phyloP scores from a whole-genome alignment of 805 yeast species.

The Metschnikowia lochheadii region DNA sequence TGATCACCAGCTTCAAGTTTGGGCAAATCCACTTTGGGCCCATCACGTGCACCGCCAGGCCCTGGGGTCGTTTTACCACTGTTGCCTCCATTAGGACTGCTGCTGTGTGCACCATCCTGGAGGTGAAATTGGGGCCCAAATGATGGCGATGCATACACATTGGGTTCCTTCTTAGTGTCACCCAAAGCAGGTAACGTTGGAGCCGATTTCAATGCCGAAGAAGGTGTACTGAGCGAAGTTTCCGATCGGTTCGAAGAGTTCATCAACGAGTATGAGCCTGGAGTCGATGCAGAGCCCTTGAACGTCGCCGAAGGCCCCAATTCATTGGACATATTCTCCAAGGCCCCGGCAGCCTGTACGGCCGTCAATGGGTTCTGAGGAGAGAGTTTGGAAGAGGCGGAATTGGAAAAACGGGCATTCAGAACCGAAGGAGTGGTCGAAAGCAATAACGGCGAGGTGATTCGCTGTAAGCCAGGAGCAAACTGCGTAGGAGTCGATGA shows the following conservation, averaged over 20 bases:
- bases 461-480: conserved; percentile 59
- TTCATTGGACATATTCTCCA: conserved; percentile 42
- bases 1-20: conserved; percentile 9
- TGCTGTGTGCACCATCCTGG: conserved; percentile 6
- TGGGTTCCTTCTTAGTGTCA: conserved; percentile 2
- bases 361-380: conserved; percentile 18
- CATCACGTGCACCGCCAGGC: neutral
- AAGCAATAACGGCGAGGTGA: conserved; percentile 61
- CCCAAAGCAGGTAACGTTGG: conserved; percentile 35
- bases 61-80: neutral
- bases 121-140: conserved; percentile 44
- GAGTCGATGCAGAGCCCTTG: conserved; percentile 18
- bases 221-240: conserved; percentile 31
- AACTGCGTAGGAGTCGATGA: conserved; percentile 67
- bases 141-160: conserved; percentile 37
- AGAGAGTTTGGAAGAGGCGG: conserved; percentile 9
- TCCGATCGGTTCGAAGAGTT: conserved; percentile 14
- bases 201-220: conserved; percentile 30
- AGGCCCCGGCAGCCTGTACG: conserved; percentile 41
- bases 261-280: conserved; percentile 29
- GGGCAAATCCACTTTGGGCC: neutral
- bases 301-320: conserved; percentile 43
- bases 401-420: conserved; percentile 30
- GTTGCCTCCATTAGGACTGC: neutral
- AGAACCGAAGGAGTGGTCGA: conserved; percentile 46